These are phyloP conservation scores for Hylodesmum podocarpum DNA, from an alignment of 306 rosid genomes.

Conservation along the genomic window DNA sequence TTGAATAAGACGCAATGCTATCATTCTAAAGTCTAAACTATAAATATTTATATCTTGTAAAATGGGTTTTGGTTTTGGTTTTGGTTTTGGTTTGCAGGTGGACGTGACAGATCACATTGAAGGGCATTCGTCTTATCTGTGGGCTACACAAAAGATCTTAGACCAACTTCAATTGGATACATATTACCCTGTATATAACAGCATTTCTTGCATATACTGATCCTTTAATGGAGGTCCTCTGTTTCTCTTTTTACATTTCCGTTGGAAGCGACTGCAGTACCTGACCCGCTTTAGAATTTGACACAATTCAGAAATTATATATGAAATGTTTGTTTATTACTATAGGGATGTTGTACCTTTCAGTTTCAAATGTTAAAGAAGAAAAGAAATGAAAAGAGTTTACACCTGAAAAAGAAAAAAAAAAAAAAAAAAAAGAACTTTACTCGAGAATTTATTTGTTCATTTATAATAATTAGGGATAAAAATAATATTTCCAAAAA, in stretches of 20 bases:
- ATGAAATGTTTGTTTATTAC: neutral
- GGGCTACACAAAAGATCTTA: constrained; percentile 63
- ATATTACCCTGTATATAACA: constrained; percentile 56
- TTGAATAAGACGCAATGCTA: neutral
- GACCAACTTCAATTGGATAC: constrained; percentile 59
- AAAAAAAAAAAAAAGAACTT: no score
- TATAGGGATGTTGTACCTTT: neutral
- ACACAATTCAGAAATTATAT: neutral
- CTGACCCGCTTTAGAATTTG: neutral
- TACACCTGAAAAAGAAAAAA: no score
- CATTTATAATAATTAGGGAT: no score
- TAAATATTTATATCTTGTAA: neutral
- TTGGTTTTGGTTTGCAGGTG: constrained; percentile 46
- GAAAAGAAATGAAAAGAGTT: no score
- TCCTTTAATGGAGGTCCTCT: neutral
- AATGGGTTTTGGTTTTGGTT: neutral
- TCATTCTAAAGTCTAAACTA: constrained; percentile 6
- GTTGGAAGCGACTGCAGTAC: neutral
- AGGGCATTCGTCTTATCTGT: constrained; percentile 79
- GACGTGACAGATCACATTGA: constrained; percentile 66
- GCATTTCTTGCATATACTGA: constrained; percentile 21
- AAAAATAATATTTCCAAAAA: no score
- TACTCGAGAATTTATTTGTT: no score
- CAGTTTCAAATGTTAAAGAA: neutral
- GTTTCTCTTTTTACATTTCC: neutral